Evolutionary conservation across 768 basidiomycete species (phyloP), one percentile per base, ranked within the genome.

Genomic region (Psilocybe azurescens): DNA sequence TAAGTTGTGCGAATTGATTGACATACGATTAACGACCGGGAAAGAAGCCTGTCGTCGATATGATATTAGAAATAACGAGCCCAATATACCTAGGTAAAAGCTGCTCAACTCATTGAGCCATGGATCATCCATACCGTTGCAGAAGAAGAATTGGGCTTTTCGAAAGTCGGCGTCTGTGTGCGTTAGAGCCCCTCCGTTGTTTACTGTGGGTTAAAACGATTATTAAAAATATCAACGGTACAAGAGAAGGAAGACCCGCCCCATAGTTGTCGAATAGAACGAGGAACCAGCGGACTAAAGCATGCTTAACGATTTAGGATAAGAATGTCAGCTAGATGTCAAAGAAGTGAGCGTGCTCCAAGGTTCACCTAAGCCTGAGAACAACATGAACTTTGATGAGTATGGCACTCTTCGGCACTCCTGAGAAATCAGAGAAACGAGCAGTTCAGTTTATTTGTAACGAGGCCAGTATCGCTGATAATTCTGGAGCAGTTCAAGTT

Each of bases 241-340:
- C 7, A 30, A 33, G 29, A 29, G 29, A 36, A 38, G 10, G n/a
- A 9, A 9, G 10, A 61, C 73, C 16, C 53, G 79, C 79, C 73
- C 78, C 78, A 80, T 38, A 70, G 61, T 53, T 70, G 72, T 47
- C 72, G 69, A 28, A 73, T 63, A 10, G 60, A 49, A 2, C 65
- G 56, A 20, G 70, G 63, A 5, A 79, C 77, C 4, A 70, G 72
- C 1, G 79, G 75, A 52, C 79, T 79, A 62, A 81, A 81, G 62
- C 78, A 78, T 4, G 77, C 78, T 76, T 59, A 36, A n/a, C 7
- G 29, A 24, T 30, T 38, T 24, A 39, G 60, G 49, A 46, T 54
- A 16, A n/a, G 7, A 39, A 18, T 14, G 24, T 18, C 29, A 49
- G 47, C 11, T 36, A 33, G 3, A 13, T 32, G 11, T 14, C 7